Percentiles rank a stretch among this genome's conserved stretches.
phyloP scores from a whole-genome alignment of 108 stramenopile species.

The Bacterosira constricta region DNA sequence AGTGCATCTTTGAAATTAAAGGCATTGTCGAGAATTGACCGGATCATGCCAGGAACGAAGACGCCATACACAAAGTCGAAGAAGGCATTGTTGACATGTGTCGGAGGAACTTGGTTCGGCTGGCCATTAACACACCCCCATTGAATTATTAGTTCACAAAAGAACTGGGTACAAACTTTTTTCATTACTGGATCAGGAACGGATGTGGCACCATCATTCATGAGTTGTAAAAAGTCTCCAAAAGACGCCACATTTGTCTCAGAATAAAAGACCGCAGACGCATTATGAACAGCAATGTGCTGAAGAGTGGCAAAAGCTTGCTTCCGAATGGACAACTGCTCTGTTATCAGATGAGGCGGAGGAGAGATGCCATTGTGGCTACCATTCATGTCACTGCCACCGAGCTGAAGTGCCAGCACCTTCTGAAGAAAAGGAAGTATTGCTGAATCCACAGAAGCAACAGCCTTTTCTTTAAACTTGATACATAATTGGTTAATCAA shows the following conservation, averaged over 20 bases:
- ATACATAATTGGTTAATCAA: slow-evolving; percentile 72
- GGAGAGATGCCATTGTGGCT: slow-evolving; percentile 10
- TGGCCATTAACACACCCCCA: slow-evolving; percentile 33
- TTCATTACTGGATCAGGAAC: slow-evolving; percentile 68
- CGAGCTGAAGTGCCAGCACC: slow-evolving; percentile 46
- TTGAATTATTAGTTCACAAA: slow-evolving; percentile 56
- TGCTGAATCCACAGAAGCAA: slow-evolving; percentile 52
- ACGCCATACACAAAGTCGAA: slow-evolving; percentile 29
- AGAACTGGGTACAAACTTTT: slow-evolving; percentile 68
- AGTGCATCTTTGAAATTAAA: slow-evolving; percentile 47
- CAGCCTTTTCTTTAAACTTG: slow-evolving; percentile 61
- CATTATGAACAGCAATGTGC: slow-evolving; percentile 56
- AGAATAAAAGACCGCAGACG: slow-evolving; percentile 55
- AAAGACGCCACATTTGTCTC: slow-evolving; percentile 52
- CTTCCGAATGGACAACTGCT: slow-evolving; percentile 74
- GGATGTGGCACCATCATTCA: slow-evolving; percentile 57
- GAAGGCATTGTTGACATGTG: slow-evolving; percentile 21
- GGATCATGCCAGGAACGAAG: slow-evolving; percentile 37
- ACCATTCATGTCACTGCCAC: slow-evolving; percentile 5
- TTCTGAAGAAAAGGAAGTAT: slow-evolving; percentile 71
- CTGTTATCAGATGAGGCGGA: slow-evolving; percentile 63
- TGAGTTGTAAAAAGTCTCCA: slow-evolving; percentile 57
- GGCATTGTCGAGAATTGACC: not conserved
- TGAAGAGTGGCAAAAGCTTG: slow-evolving; percentile 59
- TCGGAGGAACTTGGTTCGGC: not conserved